These are phyloP conservation scores for Beauveria pseudobassiana DNA, from an alignment of 2,329 filamentous ascomycete species.

Conservation along the genomic window DNA sequence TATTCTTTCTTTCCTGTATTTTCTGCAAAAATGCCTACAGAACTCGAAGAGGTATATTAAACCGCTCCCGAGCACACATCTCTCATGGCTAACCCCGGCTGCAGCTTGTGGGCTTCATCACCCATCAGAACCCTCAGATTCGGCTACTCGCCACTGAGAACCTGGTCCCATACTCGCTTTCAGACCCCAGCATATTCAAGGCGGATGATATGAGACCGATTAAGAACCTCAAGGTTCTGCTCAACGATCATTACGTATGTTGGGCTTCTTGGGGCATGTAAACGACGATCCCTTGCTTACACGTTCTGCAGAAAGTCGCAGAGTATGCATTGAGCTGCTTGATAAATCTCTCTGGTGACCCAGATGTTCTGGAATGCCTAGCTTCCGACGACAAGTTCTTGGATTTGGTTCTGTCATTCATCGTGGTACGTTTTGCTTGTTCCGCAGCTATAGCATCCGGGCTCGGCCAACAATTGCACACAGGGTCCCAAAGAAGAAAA, in stretches of 20 bases:
- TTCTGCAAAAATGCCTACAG: conserved; percentile 56
- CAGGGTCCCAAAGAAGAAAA: conserved; percentile 69
- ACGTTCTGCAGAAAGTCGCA: conserved; percentile 74
- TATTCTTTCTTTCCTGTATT: not conserved
- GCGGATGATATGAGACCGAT: conserved; percentile 67
- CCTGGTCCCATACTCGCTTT: conserved; percentile 71
- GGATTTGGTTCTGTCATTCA: conserved; percentile 60
- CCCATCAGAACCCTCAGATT: conserved; percentile 85
- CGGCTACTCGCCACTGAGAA: conserved; percentile 80
- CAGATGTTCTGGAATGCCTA: conserved; percentile 64
- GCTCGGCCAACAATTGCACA: not conserved
- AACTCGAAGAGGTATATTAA: conserved; percentile 62
- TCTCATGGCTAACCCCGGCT: conserved; percentile 4
- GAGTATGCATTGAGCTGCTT: conserved; percentile 88
- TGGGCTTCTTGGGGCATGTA: not conserved
- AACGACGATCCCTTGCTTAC: conserved; percentile 1
- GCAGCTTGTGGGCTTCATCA: conserved; percentile 87
- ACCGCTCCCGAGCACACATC: not conserved
- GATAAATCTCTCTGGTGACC: conserved; percentile 74
- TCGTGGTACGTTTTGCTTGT: conserved; percentile 54
- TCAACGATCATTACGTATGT: conserved; percentile 73
- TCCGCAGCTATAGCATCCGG: not conserved
- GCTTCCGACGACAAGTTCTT: conserved; percentile 76
- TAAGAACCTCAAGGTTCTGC: conserved; percentile 78
- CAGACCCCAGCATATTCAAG: conserved; percentile 78